Evolutionary conservation across 257 asterid species (phyloP).

Genomic region (Salvia hispanica): DNA sequence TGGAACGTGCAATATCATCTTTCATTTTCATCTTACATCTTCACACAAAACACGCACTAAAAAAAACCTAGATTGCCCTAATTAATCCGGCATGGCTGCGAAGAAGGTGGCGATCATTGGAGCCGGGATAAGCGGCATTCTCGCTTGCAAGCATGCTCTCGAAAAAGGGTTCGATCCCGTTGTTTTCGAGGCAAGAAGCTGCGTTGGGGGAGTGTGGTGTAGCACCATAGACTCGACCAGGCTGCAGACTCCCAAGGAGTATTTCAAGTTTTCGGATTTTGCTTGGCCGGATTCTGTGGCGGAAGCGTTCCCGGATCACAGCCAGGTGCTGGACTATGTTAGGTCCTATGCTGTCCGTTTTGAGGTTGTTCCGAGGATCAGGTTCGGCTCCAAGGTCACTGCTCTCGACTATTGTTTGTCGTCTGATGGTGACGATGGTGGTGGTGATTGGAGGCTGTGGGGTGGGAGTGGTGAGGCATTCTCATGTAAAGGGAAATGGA

Average conservation of each 20-base stretch:
- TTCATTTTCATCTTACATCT: background rate
- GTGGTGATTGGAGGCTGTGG: too few relatives aligned
- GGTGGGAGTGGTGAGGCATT: slow-evolving; percentile 52
- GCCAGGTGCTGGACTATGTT: slow-evolving; percentile 54
- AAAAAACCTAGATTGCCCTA: background rate
- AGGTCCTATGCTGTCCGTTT: slow-evolving; percentile 52
- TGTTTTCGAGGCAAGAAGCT: slow-evolving; percentile 45
- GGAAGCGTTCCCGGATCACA: slow-evolving; percentile 47
- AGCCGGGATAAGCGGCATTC: slow-evolving; percentile 69
- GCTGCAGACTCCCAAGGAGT: slow-evolving; percentile 59
- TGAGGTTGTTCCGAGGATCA: slow-evolving; percentile 35
- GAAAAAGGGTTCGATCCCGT: slow-evolving; percentile 52
- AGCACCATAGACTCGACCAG: slow-evolving; percentile 51
- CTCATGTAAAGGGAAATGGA: slow-evolving; percentile 50
- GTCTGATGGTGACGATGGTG: slow-evolving; percentile 16
- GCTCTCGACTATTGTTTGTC: slow-evolving; percentile 34
- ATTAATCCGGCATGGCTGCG: background rate
- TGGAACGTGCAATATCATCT: background rate
- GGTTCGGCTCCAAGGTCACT: slow-evolving; percentile 43
- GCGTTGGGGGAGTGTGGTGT: slow-evolving; percentile 66
- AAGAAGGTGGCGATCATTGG: slow-evolving; percentile 55
- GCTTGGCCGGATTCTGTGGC: slow-evolving; percentile 51
- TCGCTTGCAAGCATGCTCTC: slow-evolving; percentile 59
- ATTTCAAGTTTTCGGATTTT: slow-evolving; percentile 62
- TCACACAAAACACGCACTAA: too few relatives aligned